Percentiles rank a stretch among this genome's conserved stretches.
These are phyloP conservation scores for Pleurotus pulmonarius DNA, from an alignment of 768 basidiomycete genomes.

Conservation along the genomic window DNA sequence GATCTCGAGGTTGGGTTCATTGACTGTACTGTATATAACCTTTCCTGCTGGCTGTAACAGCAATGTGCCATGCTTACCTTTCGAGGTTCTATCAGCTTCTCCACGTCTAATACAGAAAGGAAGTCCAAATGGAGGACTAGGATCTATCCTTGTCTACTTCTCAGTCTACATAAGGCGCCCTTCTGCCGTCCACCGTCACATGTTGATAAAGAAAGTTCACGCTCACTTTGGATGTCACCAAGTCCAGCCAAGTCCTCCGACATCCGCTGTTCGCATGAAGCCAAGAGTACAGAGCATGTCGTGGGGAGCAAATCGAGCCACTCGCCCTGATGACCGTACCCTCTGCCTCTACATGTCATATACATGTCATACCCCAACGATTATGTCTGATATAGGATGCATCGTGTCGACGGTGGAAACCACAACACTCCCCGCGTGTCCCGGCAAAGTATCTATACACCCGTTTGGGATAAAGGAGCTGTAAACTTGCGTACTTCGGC, in stretches of 20 bases:
- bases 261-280: neutral
- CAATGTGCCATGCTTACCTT: too few relatives aligned
- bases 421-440: neutral
- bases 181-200: neutral
- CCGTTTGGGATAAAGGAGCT: too few relatives aligned
- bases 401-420: neutral
- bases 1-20: too few relatives aligned
- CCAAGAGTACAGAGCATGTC: neutral
- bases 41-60: too few relatives aligned
- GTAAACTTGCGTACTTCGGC: too few relatives aligned
- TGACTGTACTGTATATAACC: too few relatives aligned
- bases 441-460: neutral
- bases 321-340: neutral
- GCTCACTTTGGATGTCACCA: too few relatives aligned
- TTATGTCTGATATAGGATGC: neutral
- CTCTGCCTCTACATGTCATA: too few relatives aligned
- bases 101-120: neutral
- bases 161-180: neutral
- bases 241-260: neutral
- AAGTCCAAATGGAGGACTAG: neutral
- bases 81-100: too few relatives aligned
- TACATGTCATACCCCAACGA: too few relatives aligned
- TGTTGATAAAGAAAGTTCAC: too few relatives aligned
- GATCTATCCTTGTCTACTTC: neutral
- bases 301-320: neutral